phyloP scores from a whole-genome alignment of 306 rosid genomes.

The Lablab purpureus region DNA sequence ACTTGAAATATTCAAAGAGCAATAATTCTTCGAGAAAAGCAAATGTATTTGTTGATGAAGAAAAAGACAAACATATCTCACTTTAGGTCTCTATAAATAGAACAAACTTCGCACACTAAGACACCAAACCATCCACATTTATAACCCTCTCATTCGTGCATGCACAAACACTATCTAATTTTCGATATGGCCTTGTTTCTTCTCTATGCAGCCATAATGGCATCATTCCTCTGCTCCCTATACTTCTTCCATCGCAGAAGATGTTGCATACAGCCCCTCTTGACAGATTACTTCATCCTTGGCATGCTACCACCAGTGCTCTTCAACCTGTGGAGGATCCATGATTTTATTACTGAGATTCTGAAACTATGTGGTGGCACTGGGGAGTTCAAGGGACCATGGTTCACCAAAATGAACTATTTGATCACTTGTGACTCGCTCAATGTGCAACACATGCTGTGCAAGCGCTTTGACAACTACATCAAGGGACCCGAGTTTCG shows the following conservation, averaged over 20 bases:
- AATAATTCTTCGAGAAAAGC: background rate
- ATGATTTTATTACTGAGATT: constrained; percentile 6
- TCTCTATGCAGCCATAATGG: background rate
- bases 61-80: background rate
- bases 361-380: constrained; percentile 25
- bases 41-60: background rate
- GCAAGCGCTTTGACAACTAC: constrained; percentile 33
- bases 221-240: background rate
- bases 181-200: background rate
- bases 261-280: background rate
- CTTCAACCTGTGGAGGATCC: background rate
- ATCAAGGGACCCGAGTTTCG: constrained; percentile 45
- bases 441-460: constrained; percentile 37
- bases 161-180: background rate
- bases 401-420: constrained; percentile 42
- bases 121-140: background rate
- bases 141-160: background rate
- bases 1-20: background rate
- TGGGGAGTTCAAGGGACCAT: constrained; percentile 31
- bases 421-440: constrained; percentile 44
- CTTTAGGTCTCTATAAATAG: background rate
- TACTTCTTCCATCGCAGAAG: background rate
- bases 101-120: background rate
- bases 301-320: constrained; percentile 43
- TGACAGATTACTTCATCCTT: constrained; percentile 39